Evolutionary conservation across 2,329 filamentous ascomycete species (phyloP), one percentile per base, ranked within the genome.

Genomic region (Pyrenochaeta sp.): DNA sequence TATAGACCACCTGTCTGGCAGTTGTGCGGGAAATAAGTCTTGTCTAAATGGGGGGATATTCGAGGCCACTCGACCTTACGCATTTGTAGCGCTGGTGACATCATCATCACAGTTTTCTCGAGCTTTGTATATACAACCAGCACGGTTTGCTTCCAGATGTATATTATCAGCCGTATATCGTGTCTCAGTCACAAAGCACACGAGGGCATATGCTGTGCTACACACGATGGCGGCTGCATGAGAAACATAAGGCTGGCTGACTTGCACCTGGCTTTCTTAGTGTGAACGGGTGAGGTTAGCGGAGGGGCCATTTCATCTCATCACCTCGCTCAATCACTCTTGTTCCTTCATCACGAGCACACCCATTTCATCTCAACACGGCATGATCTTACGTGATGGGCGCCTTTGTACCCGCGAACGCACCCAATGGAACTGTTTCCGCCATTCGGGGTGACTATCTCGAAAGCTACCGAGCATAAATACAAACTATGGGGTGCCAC

Each of bases 1-100:
- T 91, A 50, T 90, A 67, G 66, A 56, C 43, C 30, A 64, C 66
- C 50, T 67, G 60, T 47, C 46, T 65, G 58, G 53, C 56, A 34
- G 57, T 57, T 27, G 58, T 64, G 40, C 54, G 56, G 28, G 56
- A 63, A 32, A 56, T 58, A 15, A 47, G 45, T 27, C 19, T 47
- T 27, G 45, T 32, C 6, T 47, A 34, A 47, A 13, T 5, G 19
- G 13, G 10, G 27, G 19, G 22, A 32, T 19, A 28, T 5, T 22
- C 25, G 30, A 47, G 3, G 12, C 15, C n/a, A 25, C 28, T 19
- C 8, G 45, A 34, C 5, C 28, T 27, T 22, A 13, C 13, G 51
- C 40, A 58, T 54, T 46, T 39, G 30, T 49, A 46, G 50, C 44
- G 45, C 45, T 30, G 24, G 24, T 6, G 24, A 49, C 34, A 54